phyloP scores from a whole-genome alignment of 1,139 yeast species.

The Yamadazyma songkhlaensis region DNA sequence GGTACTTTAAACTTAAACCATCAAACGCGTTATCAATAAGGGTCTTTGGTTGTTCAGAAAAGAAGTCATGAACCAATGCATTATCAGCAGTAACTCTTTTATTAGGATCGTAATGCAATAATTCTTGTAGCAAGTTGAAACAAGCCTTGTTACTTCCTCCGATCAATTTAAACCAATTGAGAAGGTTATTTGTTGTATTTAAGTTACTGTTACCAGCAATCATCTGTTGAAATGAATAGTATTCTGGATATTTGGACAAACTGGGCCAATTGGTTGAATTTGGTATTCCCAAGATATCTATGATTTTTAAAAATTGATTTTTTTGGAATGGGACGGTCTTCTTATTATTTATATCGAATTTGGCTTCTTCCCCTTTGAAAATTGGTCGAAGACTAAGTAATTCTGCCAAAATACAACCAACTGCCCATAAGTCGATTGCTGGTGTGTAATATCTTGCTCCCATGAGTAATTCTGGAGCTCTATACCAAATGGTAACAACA shows the following conservation, averaged over 20 bases:
- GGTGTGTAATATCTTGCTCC: conserved; percentile 96
- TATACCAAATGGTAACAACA: conserved; percentile 96
- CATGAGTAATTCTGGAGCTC: conserved; percentile 89
- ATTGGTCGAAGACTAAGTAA: conserved; percentile 84
- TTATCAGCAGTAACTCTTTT: conserved; percentile 66
- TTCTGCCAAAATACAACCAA: conserved; percentile 95
- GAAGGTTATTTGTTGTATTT: conserved; percentile 43
- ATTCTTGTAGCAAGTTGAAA: conserved; percentile 56
- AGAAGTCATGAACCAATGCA: conserved; percentile 75
- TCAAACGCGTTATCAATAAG: conserved; percentile 72
- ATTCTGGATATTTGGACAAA: conserved; percentile 81
- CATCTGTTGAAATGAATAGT: conserved; percentile 54
- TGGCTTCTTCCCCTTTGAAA: conserved; percentile 97
- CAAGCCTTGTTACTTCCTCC: conserved; percentile 74
- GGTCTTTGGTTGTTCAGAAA: conserved; percentile 56
- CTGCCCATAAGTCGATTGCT: conserved; percentile 95
- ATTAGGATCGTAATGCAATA: conserved; percentile 85
- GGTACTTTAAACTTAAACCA: conserved; percentile 60
- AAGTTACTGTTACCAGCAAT: conserved; percentile 49
- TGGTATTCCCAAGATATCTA: conserved; percentile 92
- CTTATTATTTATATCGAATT: conserved; percentile 75
- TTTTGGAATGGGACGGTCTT: conserved; percentile 92
- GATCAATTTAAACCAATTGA: conserved; percentile 80
- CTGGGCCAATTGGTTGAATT: conserved; percentile 73
- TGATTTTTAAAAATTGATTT: conserved; percentile 84